Base-by-base conservation (phyloP, 805 yeast species). In the Diddensiella caesifluorescens region DNA sequence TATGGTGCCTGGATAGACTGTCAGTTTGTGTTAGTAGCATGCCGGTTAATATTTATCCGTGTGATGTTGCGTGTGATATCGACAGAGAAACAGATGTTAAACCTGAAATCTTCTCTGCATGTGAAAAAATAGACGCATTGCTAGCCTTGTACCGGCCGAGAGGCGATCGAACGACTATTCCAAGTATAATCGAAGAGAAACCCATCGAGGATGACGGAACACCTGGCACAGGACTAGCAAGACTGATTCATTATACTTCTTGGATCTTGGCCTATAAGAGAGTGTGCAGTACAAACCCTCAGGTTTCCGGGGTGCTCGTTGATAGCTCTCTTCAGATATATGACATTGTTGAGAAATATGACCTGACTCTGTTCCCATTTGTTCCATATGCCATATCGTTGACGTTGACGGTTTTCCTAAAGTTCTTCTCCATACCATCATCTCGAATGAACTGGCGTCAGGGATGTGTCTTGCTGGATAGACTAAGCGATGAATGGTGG, bases 1-100 rank as follows among this genome's bases (percentile, higher is more conserved):
- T 64, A 12, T 62, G 64, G 53, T 56, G 67, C 26, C 48, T 64
- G 23, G 69, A 64, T 47, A 45, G 67, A 22, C 50, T 64, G 33
- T 55, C 58, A 15, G 57, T 68, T 3, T 48, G 62, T 33, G 57
- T 61, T 16, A 63, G 60, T 40, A 63, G 65, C 10, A 46, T 65
- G 21, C 64, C 66, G 2, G 50, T 64, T 28, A 51, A 57, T 13
- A 53, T 64, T 40, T 54, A 63, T 29, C 51, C 60, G 27, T 59
- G 57, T 27, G 71, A 65, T 44, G 60, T 63, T 30, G 64, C 30
- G 19, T 21, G 28, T 13, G 41, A 65, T 33, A 47, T 65, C 18
- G 51, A 50, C 7, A 38, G 32, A 19, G 12, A 10, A 4, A 55
- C 29, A 52, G 54, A 3, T 37, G 61, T 22, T 56, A 60, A 23